Evolutionary conservation across 2,329 filamentous ascomycete genomes (phyloP).

Genomic region (Beauveria australis): DNA sequence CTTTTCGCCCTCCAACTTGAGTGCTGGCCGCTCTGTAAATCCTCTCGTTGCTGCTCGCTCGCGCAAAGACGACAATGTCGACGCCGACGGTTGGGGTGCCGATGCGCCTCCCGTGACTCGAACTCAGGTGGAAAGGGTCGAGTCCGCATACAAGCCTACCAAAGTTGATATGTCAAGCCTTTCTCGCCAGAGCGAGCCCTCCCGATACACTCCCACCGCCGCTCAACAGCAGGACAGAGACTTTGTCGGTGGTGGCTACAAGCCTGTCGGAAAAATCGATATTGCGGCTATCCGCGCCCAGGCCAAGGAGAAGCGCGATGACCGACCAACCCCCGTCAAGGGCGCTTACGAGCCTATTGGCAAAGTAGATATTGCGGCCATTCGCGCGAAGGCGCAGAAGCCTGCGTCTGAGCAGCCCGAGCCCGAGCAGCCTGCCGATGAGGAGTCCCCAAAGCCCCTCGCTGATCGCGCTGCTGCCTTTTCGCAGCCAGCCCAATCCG

Average conservation of each 20-base stretch:
- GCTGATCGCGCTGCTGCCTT: conserved; percentile 73
- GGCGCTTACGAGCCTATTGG: conserved; percentile 91
- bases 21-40: conserved; percentile 47
- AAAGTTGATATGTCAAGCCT: conserved; percentile 90
- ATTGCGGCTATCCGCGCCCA: conserved; percentile 81
- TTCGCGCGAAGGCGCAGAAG: conserved; percentile 73
- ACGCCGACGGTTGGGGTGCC: conserved; percentile 86
- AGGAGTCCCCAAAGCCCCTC: conserved; percentile 48
- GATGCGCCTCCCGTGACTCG: conserved; percentile 89
- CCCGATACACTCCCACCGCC: conserved; percentile 45
- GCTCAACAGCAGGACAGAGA: conserved; percentile 41
- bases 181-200: conserved; percentile 62
- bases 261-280: conserved; percentile 95
- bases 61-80: conserved; percentile 50
- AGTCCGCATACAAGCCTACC: conserved; percentile 86
- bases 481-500: conserved; percentile 50
- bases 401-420: conserved; percentile 34
- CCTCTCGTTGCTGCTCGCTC: conserved; percentile 60
- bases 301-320: conserved; percentile 62
- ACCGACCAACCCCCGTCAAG: conserved; percentile 78
- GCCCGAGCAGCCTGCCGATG: conserved; percentile 18
- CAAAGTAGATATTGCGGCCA: conserved; percentile 94
- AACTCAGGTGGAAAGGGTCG: conserved; percentile 83
- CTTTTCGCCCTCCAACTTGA: conserved; percentile 66
- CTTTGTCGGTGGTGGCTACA: conserved; percentile 78